Percentiles rank a stretch among this genome's conserved stretches.
These are phyloP conservation scores for Dendrobium nobile DNA, from an alignment of 106 monocot genomes.

Conservation along the genomic window DNA sequence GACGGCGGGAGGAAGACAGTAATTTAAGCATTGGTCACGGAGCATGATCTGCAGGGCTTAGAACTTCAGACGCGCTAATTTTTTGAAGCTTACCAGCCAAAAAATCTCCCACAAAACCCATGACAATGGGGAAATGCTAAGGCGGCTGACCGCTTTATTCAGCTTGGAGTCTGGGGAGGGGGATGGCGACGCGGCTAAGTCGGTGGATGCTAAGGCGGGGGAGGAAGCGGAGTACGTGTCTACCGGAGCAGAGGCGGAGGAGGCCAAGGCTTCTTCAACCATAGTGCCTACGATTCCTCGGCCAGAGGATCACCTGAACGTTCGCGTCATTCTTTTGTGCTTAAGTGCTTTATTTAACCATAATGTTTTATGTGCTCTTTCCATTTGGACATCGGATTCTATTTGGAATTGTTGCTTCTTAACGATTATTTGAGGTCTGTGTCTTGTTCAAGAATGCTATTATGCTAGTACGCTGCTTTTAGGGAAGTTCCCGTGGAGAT, in stretches of 20 bases:
- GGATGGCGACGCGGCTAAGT: constrained; percentile 2
- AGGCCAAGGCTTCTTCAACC: constrained; percentile 42
- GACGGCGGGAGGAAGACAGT: too few relatives aligned
- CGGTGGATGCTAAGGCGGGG: constrained; percentile 23
- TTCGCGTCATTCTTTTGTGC: constrained; percentile 17
- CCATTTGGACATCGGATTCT: neutral
- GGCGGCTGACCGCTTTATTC: constrained; percentile 40
- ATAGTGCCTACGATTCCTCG: constrained; percentile 64
- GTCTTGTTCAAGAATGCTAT: neutral
- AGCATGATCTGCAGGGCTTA: too few relatives aligned
- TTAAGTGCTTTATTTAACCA: neutral
- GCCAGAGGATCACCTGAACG: constrained; percentile 79
- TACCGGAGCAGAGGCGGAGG: constrained; percentile 26
- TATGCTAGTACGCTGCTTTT: neutral
- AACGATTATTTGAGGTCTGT: neutral
- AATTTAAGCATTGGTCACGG: too few relatives aligned
- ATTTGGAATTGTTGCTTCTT: neutral
- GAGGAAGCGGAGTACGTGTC: constrained; percentile 16
- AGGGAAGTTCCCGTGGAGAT: neutral
- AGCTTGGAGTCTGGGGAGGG: constrained; percentile 40
- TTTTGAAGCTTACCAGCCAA: too few relatives aligned
- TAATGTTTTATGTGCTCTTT: neutral
- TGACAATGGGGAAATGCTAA: too few relatives aligned
- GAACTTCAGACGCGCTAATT: too few relatives aligned
- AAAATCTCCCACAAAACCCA: too few relatives aligned